Conservation (phyloP, 768 basidiomycete species). For the Lactifluus echinatus region DNA sequence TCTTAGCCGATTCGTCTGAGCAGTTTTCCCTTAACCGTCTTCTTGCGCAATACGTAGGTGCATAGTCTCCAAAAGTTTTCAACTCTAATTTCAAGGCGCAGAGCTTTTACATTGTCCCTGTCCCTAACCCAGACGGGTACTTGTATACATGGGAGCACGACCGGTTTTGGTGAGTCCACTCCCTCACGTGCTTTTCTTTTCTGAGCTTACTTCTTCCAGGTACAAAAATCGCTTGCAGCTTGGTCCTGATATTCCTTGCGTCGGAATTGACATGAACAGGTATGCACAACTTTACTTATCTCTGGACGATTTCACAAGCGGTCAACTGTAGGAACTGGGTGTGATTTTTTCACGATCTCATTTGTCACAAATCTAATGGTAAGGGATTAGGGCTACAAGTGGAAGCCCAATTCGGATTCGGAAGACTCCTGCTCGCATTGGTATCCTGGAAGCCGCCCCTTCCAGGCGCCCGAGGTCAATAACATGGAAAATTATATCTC, state of each 20-base stretch:
- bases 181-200: neutral
- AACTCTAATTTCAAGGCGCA: slow-evolving; percentile 19
- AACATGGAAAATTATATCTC: slow-evolving; percentile 63
- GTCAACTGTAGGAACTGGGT: neutral
- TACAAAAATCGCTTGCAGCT: slow-evolving; percentile 64
- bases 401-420: slow-evolving; percentile 37
- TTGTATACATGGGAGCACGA: slow-evolving; percentile 63
- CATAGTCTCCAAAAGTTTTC: neutral
- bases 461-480: slow-evolving; percentile 69
- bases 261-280: slow-evolving; percentile 76
- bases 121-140: slow-evolving; percentile 68
- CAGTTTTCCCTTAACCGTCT: slow-evolving; percentile 38
- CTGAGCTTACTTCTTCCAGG: slow-evolving; percentile 26
- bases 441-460: slow-evolving; percentile 67
- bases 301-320: neutral
- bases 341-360: neutral
- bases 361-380: neutral
- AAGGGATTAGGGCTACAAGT: slow-evolving; percentile 54
- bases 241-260: slow-evolving; percentile 41
- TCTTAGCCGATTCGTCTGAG: slow-evolving; percentile 45
- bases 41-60: slow-evolving; percentile 42
- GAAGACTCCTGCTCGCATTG: slow-evolving; percentile 61
- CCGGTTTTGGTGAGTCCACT: slow-evolving; percentile 45
- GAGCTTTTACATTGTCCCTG: slow-evolving; percentile 62
- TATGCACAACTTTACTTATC: slow-evolving; percentile 22